A percentile compares a stretch with the other conserved stretches of the same genome.
phyloP scores from a whole-genome alignment of 2,329 filamentous ascomycete genomes.

The Cephalotrichum gorgonifer region DNA sequence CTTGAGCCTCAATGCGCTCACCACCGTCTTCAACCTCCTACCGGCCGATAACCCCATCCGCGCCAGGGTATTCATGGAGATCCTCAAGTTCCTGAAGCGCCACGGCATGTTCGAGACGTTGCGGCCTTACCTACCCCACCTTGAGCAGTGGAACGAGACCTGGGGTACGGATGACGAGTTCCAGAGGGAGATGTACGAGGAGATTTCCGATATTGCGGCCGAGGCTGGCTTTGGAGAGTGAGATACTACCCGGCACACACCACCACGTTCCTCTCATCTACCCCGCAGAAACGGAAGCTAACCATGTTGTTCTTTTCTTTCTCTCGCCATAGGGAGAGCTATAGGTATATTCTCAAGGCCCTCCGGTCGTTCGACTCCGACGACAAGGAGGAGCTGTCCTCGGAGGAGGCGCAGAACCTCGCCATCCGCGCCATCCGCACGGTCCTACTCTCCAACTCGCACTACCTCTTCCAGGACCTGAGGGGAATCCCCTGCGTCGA shows the following conservation, averaged over 20 bases:
- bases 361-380: slow-evolving; percentile 49
- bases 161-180: slow-evolving; percentile 81
- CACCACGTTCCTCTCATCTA: too few relatives aligned
- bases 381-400: slow-evolving; percentile 42
- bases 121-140: slow-evolving; percentile 70
- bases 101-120: slow-evolving; percentile 74
- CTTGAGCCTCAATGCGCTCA: slow-evolving; percentile 80
- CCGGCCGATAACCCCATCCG: slow-evolving; percentile 65
- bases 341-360: slow-evolving; percentile 57
- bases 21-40: slow-evolving; percentile 94
- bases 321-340: slow-evolving; percentile 37
- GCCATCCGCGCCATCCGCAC: slow-evolving; percentile 46
- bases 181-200: slow-evolving; percentile 73
- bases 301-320: slow-evolving; percentile 5
- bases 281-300: not conserved
- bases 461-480: slow-evolving; percentile 70
- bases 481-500: slow-evolving; percentile 76
- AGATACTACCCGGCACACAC: slow-evolving; percentile 21
- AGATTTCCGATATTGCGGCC: slow-evolving; percentile 69
- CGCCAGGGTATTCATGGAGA: slow-evolving; percentile 83
- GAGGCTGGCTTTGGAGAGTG: slow-evolving; percentile 69
- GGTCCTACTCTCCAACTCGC: slow-evolving; percentile 39
- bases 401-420: slow-evolving; percentile 49
- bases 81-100: slow-evolving; percentile 70
- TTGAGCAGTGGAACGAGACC: slow-evolving; percentile 69